phyloP scores from a whole-genome alignment of 2,329 filamentous ascomycete species.

The Fusarium sp. region DNA sequence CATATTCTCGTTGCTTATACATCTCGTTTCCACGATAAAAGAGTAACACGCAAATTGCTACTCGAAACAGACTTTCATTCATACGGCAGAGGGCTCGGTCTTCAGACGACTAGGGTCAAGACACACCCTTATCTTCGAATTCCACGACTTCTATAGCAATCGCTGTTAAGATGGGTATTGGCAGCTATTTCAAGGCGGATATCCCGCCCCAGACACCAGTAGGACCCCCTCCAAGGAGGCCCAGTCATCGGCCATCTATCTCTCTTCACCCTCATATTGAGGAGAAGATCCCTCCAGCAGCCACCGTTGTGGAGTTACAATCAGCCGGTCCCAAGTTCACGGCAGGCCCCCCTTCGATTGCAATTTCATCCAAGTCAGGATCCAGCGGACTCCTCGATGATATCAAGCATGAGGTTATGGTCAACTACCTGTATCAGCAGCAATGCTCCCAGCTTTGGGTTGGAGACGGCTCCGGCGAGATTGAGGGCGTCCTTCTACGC shows the following conservation, averaged over 20 bases:
- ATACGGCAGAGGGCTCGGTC: background rate
- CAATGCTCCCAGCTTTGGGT: conserved; percentile 81
- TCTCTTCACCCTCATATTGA: conserved; percentile 43
- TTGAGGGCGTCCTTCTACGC: conserved; percentile 78
- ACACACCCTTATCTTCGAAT: background rate
- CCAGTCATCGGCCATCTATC: conserved; percentile 35
- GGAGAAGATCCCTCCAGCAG: conserved; percentile 53
- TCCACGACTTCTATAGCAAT: background rate
- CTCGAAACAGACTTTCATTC: background rate
- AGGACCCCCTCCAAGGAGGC: conserved; percentile 30
- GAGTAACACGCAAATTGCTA: background rate
- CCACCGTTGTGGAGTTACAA: conserved; percentile 60
- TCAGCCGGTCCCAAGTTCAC: conserved; percentile 60
- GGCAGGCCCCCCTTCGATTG: conserved; percentile 65
- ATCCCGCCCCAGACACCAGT: conserved; percentile 29
- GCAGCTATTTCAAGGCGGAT: conserved; percentile 69
- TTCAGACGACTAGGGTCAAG: background rate
- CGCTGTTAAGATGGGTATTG: conserved; percentile 65
- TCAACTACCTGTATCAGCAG: conserved; percentile 84
- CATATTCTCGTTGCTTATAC: background rate
- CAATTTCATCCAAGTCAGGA: conserved; percentile 56
- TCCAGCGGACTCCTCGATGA: conserved; percentile 71
- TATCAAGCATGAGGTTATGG: conserved; percentile 85
- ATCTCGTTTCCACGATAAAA: background rate
- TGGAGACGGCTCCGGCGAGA: conserved; percentile 72